Percentiles rank a stretch among this genome's conserved stretches.
Conservation (phyloP, 192 early-diverging fungal species). For the Linnemannia elongata region DNA sequence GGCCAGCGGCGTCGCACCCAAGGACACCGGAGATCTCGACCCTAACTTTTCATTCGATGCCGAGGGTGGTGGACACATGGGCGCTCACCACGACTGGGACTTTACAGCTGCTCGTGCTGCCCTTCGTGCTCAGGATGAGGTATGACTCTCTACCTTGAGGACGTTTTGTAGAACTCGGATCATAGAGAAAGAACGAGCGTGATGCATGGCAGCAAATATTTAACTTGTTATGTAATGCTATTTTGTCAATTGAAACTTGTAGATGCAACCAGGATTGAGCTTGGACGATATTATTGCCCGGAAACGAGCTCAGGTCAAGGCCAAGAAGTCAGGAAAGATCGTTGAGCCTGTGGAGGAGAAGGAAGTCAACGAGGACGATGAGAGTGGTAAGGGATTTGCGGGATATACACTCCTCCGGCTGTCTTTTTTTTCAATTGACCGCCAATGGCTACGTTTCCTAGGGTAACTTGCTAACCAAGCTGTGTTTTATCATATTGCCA, state of each 20-base stretch:
- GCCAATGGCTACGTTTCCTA: background rate
- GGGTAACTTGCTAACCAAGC: background rate
- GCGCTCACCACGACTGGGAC: constrained; percentile 80
- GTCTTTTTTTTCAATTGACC: background rate
- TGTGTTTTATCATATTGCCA: constrained; percentile 9
- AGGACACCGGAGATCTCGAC: constrained; percentile 70
- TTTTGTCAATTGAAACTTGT: background rate
- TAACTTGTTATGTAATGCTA: background rate
- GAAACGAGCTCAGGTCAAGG: constrained; percentile 48
- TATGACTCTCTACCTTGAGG: constrained; percentile 26
- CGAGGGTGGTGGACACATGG: constrained; percentile 74
- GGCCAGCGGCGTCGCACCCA: constrained; percentile 33
- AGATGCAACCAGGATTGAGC: constrained; percentile 53
- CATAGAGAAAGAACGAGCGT: background rate
- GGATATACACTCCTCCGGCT: background rate
- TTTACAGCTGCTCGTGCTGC: constrained; percentile 84
- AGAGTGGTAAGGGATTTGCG: constrained; percentile 42
- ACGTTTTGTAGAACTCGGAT: background rate
- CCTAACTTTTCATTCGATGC: constrained; percentile 83
- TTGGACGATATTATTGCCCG: constrained; percentile 51
- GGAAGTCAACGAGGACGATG: constrained; percentile 47
- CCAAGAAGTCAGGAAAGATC: constrained; percentile 56
- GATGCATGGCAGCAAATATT: background rate
- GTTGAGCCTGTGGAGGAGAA: constrained; percentile 49
- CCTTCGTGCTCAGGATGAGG: constrained; percentile 70